Evolutionary conservation across 495 filamentous ascomycete genomes (phyloP), one percentile per base, ranked within the genome.

Genomic region (Glarea lozoyensis): DNA sequence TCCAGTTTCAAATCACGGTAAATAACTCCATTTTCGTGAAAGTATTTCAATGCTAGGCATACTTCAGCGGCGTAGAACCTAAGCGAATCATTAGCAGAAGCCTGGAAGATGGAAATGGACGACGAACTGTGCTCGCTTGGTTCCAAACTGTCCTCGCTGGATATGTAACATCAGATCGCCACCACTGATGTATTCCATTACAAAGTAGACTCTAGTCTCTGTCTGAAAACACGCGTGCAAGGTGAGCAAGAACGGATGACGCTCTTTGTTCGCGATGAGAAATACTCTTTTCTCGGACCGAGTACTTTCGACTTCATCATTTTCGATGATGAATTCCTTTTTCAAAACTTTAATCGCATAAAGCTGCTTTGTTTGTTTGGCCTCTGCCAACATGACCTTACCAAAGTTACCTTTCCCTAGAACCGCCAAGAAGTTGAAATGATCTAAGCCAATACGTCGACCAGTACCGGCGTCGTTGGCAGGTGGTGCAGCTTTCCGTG

Each of bases 271-370:
- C 15, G 92, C 92, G 60, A 99, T 80, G 54, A 99, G 64, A 65
- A 97, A 90, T 23, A 99, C 92, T 46, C 93, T 75, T 72, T 97
- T 97, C 67, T 99, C 92, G 4, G 93, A 97, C 56, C 88, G 81
- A 27, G 84, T 94, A 66, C 93, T 97, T 61, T 99, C 92, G n/a
- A 99, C 92, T 64, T 99, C 92, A 62, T 99, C 92, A 51, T 99
- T 94, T 61, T 99, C 92, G 45, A 99, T 99, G 59, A 99, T 99
- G 61, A 99, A 99, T 53, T 99, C 92, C 70, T 99, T 99, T 75
- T 99, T 99, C 55, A 99, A 70, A 22, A 99, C 92, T 64, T 99
- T 99, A 63, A 99, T 99, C 41, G 92, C 92, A 60, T 97, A 99
- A 22, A 99, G 69, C 59, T 92, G 83, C 59, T 88, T 86, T 17